phyloP scores from a whole-genome alignment of 2,329 filamentous ascomycete species.

The Oidium heveae region DNA sequence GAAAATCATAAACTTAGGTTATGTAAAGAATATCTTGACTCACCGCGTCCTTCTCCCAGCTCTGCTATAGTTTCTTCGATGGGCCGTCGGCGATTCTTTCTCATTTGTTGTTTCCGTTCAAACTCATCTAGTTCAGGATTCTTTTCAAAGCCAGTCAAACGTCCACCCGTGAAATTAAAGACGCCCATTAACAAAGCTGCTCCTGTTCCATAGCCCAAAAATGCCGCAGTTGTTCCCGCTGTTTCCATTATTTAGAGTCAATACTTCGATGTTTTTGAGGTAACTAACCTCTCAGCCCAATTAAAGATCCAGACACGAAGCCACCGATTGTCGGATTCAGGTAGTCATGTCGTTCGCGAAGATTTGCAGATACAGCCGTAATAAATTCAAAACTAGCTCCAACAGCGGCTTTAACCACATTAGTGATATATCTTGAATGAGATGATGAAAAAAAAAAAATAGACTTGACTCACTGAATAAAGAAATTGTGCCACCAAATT shows the following conservation, averaged over 20 bases:
- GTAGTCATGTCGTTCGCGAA: slow-evolving; percentile 41
- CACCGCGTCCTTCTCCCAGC: slow-evolving; percentile 48
- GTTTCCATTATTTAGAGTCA: slow-evolving; percentile 5
- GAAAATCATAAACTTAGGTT: slow-evolving; percentile 2
- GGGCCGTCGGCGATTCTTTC: slow-evolving; percentile 34
- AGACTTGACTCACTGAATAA: slow-evolving; percentile 10
- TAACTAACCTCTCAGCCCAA: slow-evolving; percentile 32
- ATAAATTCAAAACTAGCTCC: slow-evolving; percentile 44
- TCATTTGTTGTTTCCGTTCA: slow-evolving; percentile 32
- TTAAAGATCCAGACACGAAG: slow-evolving; percentile 33
- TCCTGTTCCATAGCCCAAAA: slow-evolving; percentile 36
- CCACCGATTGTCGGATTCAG: slow-evolving; percentile 40
- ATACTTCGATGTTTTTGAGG: not conserved
- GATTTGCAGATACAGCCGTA: slow-evolving; percentile 37
- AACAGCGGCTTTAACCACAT: slow-evolving; percentile 28
- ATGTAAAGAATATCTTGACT: slow-evolving; percentile 6
- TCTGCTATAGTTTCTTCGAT: slow-evolving; percentile 40
- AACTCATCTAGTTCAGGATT: slow-evolving; percentile 33
- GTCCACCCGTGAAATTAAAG: slow-evolving; percentile 37
- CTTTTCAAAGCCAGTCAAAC: slow-evolving; percentile 24
- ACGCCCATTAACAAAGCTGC: slow-evolving; percentile 29
- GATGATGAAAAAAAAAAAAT: not conserved
- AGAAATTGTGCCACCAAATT: slow-evolving; percentile 49
- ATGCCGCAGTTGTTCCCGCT: slow-evolving; percentile 36
- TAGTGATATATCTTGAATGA: slow-evolving; percentile 1